These are phyloP conservation scores for Botrytis sinoallii DNA, from an alignment of 2,329 filamentous ascomycete genomes.

Conservation along the genomic window DNA sequence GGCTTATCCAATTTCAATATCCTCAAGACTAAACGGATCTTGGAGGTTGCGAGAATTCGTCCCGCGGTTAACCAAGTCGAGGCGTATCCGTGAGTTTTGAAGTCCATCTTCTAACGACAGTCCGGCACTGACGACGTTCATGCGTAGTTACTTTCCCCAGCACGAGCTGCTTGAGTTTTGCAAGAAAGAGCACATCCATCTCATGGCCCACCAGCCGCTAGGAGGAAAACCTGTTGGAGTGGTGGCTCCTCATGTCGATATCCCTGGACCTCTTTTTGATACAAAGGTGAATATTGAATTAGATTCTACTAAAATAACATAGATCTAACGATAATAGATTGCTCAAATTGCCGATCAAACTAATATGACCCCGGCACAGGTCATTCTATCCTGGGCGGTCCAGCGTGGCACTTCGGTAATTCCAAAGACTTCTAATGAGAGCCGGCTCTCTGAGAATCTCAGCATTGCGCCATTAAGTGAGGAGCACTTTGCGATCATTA, in stretches of 20 bases:
- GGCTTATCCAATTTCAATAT: slow-evolving; percentile 19
- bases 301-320: neutral
- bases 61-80: slow-evolving; percentile 12
- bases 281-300: neutral
- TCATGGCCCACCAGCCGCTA: slow-evolving; percentile 21
- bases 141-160: slow-evolving; percentile 10
- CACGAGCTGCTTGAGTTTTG: slow-evolving; percentile 11
- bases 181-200: slow-evolving; percentile 18
- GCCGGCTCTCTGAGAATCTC: neutral
- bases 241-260: slow-evolving; percentile 12
- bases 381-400: neutral
- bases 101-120: neutral
- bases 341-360: neutral
- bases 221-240: slow-evolving; percentile 18
- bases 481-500: neutral
- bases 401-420: neutral
- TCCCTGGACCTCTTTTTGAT: slow-evolving; percentile 18
- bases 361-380: neutral
- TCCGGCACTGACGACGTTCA: accelerated
- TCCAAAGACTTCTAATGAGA: neutral
- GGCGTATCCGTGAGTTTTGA: neutral
- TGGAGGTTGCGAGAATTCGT: slow-evolving; percentile 14
- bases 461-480: neutral
- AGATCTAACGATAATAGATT: neutral
- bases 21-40: slow-evolving; percentile 2